phyloP scores from a whole-genome alignment of 2,329 filamentous ascomycete genomes.

The Catunica adiposa region DNA sequence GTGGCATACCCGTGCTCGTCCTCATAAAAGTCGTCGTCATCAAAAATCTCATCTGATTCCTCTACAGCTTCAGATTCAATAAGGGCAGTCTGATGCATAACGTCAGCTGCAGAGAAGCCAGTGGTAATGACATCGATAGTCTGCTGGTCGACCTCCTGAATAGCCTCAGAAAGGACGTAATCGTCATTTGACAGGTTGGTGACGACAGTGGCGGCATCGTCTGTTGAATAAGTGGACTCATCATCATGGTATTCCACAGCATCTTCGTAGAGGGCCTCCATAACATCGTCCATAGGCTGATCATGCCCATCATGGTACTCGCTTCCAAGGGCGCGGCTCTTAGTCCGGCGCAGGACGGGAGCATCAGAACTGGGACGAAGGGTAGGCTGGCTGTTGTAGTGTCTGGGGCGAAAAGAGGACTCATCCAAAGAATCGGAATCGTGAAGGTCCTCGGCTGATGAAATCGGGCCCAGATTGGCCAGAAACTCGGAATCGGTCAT shows the following conservation, averaged over 20 bases:
- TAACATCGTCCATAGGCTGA: conserved; percentile 21
- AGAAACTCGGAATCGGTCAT: conserved; percentile 15
- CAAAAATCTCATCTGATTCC: conserved; percentile 5
- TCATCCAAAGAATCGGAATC: conserved; percentile 2
- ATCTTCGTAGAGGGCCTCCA: conserved; percentile 29
- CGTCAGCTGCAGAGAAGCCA: conserved; percentile 1
- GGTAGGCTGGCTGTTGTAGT: conserved; percentile 38
- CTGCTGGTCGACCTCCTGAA: neutral
- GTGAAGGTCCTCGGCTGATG: neutral
- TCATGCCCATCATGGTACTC: conserved; percentile 2
- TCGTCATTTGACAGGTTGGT: neutral
- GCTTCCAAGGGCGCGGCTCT: conserved; percentile 26
- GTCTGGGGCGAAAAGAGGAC: conserved; percentile 25
- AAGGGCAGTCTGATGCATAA: conserved; percentile 1
- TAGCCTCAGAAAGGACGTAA: neutral
- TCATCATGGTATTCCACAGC: conserved; percentile 27
- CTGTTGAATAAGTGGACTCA: conserved; percentile 14
- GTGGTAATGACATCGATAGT: conserved; percentile 2
- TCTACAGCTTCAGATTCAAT: neutral
- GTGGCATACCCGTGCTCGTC: conserved; percentile 40
- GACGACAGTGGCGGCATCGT: neutral
- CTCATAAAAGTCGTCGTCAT: conserved; percentile 49
- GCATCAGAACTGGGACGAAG: conserved; percentile 26
- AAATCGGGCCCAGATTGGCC: conserved; percentile 5
- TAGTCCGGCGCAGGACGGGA: conserved; percentile 27